These are phyloP conservation scores for Fusarium decemcellulare DNA, from an alignment of 2,329 filamentous ascomycete genomes.

Conservation along the genomic window DNA sequence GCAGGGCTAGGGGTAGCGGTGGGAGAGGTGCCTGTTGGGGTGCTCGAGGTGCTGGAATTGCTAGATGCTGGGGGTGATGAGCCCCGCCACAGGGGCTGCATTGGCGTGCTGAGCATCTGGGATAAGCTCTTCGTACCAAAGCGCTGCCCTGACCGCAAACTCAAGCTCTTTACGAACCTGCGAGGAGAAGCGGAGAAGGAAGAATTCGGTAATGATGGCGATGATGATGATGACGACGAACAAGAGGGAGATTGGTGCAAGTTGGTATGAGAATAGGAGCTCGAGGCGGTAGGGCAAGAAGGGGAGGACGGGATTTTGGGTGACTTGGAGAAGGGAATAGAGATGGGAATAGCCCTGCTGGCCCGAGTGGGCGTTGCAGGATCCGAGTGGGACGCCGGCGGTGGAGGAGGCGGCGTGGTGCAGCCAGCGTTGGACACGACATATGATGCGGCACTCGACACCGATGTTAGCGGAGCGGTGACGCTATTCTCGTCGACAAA, in stretches of 20 bases:
- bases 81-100: constrained; percentile 46
- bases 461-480: constrained; percentile 39
- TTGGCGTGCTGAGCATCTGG: constrained; percentile 45
- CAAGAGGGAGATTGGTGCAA: constrained; percentile 17
- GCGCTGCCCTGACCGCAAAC: constrained; percentile 45
- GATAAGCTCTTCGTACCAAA: constrained; percentile 44
- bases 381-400: constrained; percentile 32
- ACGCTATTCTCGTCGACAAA: constrained; percentile 45
- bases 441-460: constrained; percentile 36
- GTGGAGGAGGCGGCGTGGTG: constrained; percentile 38
- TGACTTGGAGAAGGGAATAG: constrained; percentile 29
- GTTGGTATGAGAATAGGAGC: constrained; percentile 5
- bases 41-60: constrained; percentile 32
- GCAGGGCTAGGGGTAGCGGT: constrained; percentile 17
- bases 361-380: constrained; percentile 35
- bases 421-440: constrained; percentile 45
- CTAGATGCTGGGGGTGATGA: constrained; percentile 29
- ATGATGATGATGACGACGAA: constrained; percentile 40
- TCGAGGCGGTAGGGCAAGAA: constrained; percentile 24
- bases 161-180: constrained; percentile 47
- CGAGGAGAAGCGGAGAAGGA: constrained; percentile 43
- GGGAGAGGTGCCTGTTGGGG: constrained; percentile 25
- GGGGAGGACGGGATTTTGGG: constrained; percentile 34
- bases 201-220: constrained; percentile 39
- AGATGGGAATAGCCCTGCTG: constrained; percentile 31